Evolutionary conservation across 257 asterid species (phyloP), one percentile per base, ranked within the genome.

Genomic region (Solanum raphanifolium): DNA sequence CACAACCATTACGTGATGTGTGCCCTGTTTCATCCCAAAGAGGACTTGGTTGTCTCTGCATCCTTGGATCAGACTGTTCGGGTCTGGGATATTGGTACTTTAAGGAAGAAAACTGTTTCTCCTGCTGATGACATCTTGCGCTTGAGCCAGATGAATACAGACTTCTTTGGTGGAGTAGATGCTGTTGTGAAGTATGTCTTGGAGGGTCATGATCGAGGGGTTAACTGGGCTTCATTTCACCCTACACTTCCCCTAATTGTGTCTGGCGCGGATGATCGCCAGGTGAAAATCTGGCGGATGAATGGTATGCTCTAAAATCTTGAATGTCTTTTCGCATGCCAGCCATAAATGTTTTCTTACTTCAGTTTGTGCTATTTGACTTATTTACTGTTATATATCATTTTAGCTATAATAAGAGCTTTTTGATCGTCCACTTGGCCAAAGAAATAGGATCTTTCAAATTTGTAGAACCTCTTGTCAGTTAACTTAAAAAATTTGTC

Each of bases 251-350:
- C 99, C 86, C 89, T 96, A 85, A 97, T 97, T 89, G 99, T 96
- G 87, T 97, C 99, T 90, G 99, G 99, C 18, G 99, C 99, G 7
- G 99, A 97, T 90, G 99, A 97, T 87, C 99, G 99, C 68, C 98
- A 96, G 91, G 98, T 97, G 39, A 97, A 97, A 88, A 94, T 96
- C 88, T 97, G 99, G 99, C 94, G 98, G 89, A 97, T 97, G 99
- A 96, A 97, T 88, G 99, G 99, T 95, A 96, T 73, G 91, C 36
- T 46, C 71, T 46, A 23, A 8, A 38, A 83, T n/a, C 16, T 36
- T 52, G 52, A 35, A 36, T 38, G 78, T 31, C 39, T 31, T 86
- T 48, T 11, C 9, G 16, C 39, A 46, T 87, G 13, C 4, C 31
- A 13, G 43, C 20, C 52, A 43, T 46, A 29, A 82, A 48, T 46